A percentile compares a stretch with the other conserved stretches of the same genome.
Evolutionary conservation across 208 protist genomes (phyloP).

Genomic region (Trypanosoma rangeli): DNA sequence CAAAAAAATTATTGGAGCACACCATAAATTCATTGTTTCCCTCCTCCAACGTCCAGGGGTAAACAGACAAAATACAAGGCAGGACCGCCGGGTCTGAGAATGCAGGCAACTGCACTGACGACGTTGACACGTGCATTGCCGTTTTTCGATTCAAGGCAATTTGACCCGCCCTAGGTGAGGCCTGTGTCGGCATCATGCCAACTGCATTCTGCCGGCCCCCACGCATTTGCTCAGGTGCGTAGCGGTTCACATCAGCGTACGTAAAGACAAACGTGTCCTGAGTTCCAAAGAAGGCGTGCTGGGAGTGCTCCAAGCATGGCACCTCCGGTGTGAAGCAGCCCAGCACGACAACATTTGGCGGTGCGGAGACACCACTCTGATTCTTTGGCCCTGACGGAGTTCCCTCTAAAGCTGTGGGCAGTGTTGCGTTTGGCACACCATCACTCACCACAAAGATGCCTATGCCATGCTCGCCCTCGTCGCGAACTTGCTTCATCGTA

Average conservation of each 20-base stretch:
- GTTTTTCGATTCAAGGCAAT: background rate
- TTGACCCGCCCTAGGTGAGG: background rate
- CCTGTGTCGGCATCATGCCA: background rate
- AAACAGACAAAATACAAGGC: conserved; percentile 27
- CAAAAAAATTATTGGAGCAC: conserved; percentile 46
- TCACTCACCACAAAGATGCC: conserved; percentile 41
- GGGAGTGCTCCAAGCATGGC: conserved; percentile 36
- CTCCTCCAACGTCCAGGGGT: conserved; percentile 27
- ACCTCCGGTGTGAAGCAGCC: conserved; percentile 66
- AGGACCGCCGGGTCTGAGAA: background rate
- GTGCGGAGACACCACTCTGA: background rate
- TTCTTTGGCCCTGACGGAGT: background rate
- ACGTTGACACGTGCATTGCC: background rate
- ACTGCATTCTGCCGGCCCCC: background rate
- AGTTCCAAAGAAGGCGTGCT: conserved; percentile 55
- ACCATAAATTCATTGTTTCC: conserved; percentile 46
- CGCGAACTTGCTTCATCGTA: conserved; percentile 39
- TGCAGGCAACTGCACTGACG: background rate
- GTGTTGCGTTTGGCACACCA: background rate
- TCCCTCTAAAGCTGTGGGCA: background rate
- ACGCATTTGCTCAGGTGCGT: background rate
- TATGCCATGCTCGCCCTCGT: conserved; percentile 33
- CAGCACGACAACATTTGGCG: conserved; percentile 24
- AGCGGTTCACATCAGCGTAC: conserved; percentile 12
- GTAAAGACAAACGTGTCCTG: conserved; percentile 55